These are phyloP conservation scores for Zygosaccharomyces sapae DNA, from an alignment of 1,139 yeast species.

Conservation along the genomic window DNA sequence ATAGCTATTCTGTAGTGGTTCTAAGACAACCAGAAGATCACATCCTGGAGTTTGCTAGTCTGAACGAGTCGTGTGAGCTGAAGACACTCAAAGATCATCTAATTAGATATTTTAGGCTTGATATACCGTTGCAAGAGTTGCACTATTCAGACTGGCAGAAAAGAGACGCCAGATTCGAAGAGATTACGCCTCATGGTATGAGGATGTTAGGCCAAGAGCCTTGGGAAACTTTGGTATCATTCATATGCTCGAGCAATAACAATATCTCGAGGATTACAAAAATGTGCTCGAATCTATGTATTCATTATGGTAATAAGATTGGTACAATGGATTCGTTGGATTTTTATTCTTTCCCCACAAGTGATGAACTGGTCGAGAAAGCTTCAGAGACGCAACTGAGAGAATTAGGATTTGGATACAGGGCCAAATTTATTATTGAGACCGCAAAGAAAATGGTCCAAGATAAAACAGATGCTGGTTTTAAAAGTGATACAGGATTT, in stretches of 20 bases:
- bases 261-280: constrained; percentile 89
- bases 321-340: constrained; percentile 52
- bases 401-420: constrained; percentile 71
- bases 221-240: constrained; percentile 88
- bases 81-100: constrained; percentile 39
- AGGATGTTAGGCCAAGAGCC: constrained; percentile 89
- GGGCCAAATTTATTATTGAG: constrained; percentile 81
- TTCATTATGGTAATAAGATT: constrained; percentile 63
- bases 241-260: constrained; percentile 91
- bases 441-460: constrained; percentile 57
- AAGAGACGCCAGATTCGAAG: constrained; percentile 49
- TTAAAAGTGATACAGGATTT: constrained; percentile 28
- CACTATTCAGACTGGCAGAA: constrained; percentile 56
- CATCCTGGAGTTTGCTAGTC: constrained; percentile 23
- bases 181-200: constrained; percentile 51
- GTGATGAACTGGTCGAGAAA: constrained; percentile 44
- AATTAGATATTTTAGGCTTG: constrained; percentile 65
- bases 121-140: constrained; percentile 50
- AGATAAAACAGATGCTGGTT: constrained; percentile 27
- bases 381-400: constrained; percentile 45
- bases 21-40: constrained; percentile 26
- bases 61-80: constrained; percentile 14
- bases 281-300: constrained; percentile 82
- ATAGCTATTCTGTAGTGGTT: constrained; percentile 38
- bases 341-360: constrained; percentile 73